Evolutionary conservation across 495 filamentous ascomycete genomes (phyloP), one percentile per base, ranked within the genome.

Genomic region (Podospora anserina): DNA sequence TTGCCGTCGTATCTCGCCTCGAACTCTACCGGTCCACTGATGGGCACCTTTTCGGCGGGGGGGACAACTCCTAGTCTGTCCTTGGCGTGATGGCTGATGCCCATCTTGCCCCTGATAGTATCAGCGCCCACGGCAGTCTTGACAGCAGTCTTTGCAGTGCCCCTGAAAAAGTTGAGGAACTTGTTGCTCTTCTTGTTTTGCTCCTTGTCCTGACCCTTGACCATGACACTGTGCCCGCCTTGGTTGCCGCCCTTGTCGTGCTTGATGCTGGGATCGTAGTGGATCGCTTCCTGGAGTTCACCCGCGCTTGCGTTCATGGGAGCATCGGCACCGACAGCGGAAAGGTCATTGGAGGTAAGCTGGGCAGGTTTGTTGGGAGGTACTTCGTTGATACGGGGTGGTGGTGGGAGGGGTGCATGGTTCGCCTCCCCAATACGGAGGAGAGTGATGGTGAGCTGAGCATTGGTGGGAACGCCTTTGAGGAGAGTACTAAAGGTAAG

Each of bases 351-450:
- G 62, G 85, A 82, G 27, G 79, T 85, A 54, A 84, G 69, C 18
- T 80, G 71, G 15, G 78, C 78, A 13, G 87, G 81, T 61, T 82
- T 71, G 30, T 84, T 74, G 11, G 89, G 84, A 0, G 89, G 87
- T 6, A 86, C 81, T 18, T 82, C 75, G 15, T 72, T 71, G n/a
- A 84, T 81, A 3, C 78, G 79, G 5, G 92, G 91, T 0, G 92
- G 90, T n/a, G 92, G 91, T 3, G 92, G 91, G 0, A 96, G 78
- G 0, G 93, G 92, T 0, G 91, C 86, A 64, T 90, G 88, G 77
- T 93, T 94, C 20, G 88, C 89, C 80, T 96, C 93, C 63, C 92
- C 92, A 65, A 94, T 88, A 53, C 93, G 90, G 28, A 97, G 89
- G 15, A 96, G 85, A 4, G 93, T 96, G 59, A 97, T 77, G 0